Evolutionary conservation across 2,329 filamentous ascomycete species (phyloP), one percentile per base, ranked within the genome.

Genomic region (Trichoderma aggressivum): DNA sequence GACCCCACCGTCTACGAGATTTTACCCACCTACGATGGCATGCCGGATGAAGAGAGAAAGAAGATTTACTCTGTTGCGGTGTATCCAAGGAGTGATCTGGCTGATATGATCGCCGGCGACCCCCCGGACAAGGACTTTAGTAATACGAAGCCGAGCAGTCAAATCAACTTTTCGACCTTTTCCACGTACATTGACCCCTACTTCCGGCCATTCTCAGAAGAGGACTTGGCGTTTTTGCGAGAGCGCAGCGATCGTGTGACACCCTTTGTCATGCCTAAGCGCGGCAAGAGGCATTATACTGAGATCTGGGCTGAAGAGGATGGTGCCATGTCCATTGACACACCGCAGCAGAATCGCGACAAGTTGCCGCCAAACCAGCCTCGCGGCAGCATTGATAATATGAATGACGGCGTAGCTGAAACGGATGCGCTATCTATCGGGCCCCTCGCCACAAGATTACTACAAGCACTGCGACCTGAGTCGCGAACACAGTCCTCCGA

Each of bases 1-100:
- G 96, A 99, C 78, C 94, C 94, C 1, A 97, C 95, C 43, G 87
- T 98, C 63, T 99, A 99, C 84, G 92, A 99, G 79, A 98, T 99
- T 73, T 90, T 91, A 70, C 86, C 91, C 0, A 86, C 94, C 28
- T 87, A 88, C 1, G 87, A 90, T 0, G 90, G 87, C 74, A 97
- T 97, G 91, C 86, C 89, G 3, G 89, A 94, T 71, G 91, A 95
- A n/a, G 91, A 97, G 77, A 93, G 91, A 80, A 94, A 92, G 78
- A 89, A 92, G 75, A 95, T 98, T 66, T 97, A 93, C 80, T 94
- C 93, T 8, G 96, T 99, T 18, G 90, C 92, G 5, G 86, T 88
- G 16, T 99, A 96, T 78, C 96, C 96, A 0, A 87, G 87, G 66
- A 91, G 88, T 74, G 93, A 98, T 77, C 86, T 99, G 10, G 87